phyloP scores from a whole-genome alignment of 305 asterid genomes.

The Fraxinus ornus region DNA sequence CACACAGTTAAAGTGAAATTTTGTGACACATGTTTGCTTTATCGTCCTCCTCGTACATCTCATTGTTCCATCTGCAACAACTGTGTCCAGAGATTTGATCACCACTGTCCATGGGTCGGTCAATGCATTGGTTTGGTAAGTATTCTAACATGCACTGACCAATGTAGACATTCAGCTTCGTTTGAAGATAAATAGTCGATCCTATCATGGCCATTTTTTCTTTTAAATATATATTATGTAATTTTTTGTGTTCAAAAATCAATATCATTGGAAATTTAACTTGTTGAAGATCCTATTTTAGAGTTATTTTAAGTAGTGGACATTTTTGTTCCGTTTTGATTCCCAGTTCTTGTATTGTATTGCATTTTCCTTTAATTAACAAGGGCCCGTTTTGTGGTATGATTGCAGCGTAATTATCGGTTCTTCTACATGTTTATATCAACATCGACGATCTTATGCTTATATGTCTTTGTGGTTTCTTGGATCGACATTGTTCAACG shows the following conservation, averaged over 20 bases:
- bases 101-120: slow-evolving; percentile 83
- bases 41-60: slow-evolving; percentile 85
- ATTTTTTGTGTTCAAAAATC: neutral
- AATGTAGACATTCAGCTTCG: neutral
- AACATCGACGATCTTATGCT: slow-evolving; percentile 64
- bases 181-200: neutral
- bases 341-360: neutral
- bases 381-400: slow-evolving; percentile 6
- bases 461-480: slow-evolving; percentile 51
- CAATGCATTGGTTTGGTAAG: slow-evolving; percentile 80
- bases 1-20: slow-evolving; percentile 64
- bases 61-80: slow-evolving; percentile 73
- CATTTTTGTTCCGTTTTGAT: neutral
- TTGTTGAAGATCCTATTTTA: neutral
- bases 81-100: slow-evolving; percentile 71
- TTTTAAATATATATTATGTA: neutral
- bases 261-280: neutral
- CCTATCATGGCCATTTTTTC: neutral
- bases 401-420: slow-evolving; percentile 74
- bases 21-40: slow-evolving; percentile 66
- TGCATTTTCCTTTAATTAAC: slow-evolving; percentile 3
- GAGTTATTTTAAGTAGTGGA: neutral
- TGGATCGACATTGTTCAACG: slow-evolving; percentile 42
- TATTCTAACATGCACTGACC: slow-evolving; percentile 13
- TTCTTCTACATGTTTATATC: slow-evolving; percentile 70